phyloP scores from a whole-genome alignment of 768 basidiomycete genomes.

The Tulasnella sp. region DNA sequence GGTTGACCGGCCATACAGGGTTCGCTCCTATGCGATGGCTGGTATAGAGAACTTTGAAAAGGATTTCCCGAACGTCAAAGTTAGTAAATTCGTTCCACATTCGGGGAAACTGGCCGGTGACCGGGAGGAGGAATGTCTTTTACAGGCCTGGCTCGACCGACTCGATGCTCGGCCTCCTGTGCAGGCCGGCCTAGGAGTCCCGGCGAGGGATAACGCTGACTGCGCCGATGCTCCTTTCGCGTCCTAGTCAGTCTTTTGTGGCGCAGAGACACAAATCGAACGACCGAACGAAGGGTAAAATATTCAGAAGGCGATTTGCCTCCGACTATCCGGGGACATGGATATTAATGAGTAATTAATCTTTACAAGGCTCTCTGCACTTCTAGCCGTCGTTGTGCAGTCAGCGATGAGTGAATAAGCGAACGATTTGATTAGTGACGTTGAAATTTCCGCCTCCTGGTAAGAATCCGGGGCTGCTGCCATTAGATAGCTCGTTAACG shows the following conservation, averaged over 20 bases:
- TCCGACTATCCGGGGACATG: no score
- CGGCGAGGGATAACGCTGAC: constrained; percentile 19
- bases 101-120: not conserved
- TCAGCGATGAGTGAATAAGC: no score
- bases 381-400: no score
- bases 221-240: not conserved
- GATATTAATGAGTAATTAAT: no score
- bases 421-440: no score
- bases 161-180: constrained; percentile 46
- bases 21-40: constrained; percentile 51
- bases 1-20: constrained; percentile 49
- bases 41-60: constrained; percentile 59
- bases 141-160: constrained; percentile 50
- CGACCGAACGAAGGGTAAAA: no score
- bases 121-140: not conserved
- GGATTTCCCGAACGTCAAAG: constrained; percentile 67
- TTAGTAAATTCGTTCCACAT: constrained; percentile 28
- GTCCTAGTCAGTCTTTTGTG: not conserved
- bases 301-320: no score
- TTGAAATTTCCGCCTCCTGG: no score
- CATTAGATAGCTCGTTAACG: no score
- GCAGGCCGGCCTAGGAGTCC: constrained; percentile 45
- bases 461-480: no score
- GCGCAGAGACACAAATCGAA: not conserved
- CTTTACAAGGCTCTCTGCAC: no score